Evolutionary conservation across 2,329 filamentous ascomycete species (phyloP).

Genomic region (Exutisphaerella laricina): DNA sequence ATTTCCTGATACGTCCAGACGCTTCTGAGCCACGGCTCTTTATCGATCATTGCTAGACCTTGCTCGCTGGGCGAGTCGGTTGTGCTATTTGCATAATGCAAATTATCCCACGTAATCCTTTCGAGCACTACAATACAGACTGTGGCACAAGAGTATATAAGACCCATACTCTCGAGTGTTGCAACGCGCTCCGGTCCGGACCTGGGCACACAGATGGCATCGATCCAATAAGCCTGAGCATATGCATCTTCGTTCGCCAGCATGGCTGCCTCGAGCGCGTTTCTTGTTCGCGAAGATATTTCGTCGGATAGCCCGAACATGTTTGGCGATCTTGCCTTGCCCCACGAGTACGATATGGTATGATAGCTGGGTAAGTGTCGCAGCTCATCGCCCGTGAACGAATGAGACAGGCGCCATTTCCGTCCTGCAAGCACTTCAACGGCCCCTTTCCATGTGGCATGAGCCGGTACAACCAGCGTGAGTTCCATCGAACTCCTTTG

Average conservation of each 20-base stretch:
- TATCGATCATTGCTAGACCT: not conserved
- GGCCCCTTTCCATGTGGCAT: not conserved
- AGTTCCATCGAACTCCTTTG: no score
- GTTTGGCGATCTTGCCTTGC: not conserved
- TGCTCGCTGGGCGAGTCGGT: not conserved
- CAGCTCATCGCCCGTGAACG: not conserved
- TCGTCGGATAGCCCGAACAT: not conserved
- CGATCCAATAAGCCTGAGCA: constrained; percentile 1
- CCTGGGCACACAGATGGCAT: not conserved
- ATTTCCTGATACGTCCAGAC: constrained; percentile 4
- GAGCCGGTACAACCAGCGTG: no score
- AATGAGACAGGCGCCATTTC: not conserved
- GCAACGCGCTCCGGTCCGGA: not conserved
- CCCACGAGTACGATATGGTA: not conserved
- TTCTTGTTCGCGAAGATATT: not conserved
- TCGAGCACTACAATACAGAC: not conserved
- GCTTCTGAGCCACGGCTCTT: not conserved
- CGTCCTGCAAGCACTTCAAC: not conserved
- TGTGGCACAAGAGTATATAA: not conserved
- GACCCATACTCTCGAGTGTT: constrained; percentile 1
- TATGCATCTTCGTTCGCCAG: not conserved
- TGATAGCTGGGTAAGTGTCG: not conserved
- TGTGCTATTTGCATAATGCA: no score
- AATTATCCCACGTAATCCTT: not conserved
- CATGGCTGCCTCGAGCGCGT: not conserved